A percentile compares a stretch with the other conserved stretches of the same genome.
Conservation (phyloP, 2,329 filamentous ascomycete species). For the Scedosporium dehoogii region DNA sequence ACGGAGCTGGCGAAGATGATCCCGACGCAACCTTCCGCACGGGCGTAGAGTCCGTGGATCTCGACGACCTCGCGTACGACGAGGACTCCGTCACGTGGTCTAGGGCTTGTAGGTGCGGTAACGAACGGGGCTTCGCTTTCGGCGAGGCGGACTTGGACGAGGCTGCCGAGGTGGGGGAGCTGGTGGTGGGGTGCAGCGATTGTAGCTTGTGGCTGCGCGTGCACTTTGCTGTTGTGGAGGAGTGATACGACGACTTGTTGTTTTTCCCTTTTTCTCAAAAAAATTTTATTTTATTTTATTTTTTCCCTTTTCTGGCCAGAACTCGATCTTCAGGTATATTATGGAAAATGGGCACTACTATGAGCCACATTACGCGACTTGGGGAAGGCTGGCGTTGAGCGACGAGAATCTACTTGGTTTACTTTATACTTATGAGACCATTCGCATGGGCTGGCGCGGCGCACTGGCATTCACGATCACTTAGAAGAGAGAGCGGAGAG, state of each 20-base stretch:
- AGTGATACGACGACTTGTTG: constrained; percentile 3
- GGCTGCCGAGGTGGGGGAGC: constrained; percentile 45
- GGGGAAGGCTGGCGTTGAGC: no score
- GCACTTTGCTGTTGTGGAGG: constrained; percentile 47
- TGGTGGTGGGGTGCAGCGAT: constrained; percentile 55
- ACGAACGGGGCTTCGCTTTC: constrained; percentile 49
- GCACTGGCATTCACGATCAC: neutral
- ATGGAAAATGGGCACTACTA: no score
- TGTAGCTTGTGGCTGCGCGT: constrained; percentile 59
- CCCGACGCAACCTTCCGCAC: constrained; percentile 35
- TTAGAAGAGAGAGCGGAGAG: neutral
- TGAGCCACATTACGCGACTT: no score
- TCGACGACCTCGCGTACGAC: constrained; percentile 53
- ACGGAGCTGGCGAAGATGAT: constrained; percentile 12
- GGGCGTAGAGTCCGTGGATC: constrained; percentile 53
- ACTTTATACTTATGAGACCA: constrained; percentile 8
- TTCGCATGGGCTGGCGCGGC: neutral
- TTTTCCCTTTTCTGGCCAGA: no score
- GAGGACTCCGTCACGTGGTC: constrained; percentile 40
- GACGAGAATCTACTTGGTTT: no score
- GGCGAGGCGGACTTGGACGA: constrained; percentile 50
- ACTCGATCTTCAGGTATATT: no score
- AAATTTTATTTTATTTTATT: no score
- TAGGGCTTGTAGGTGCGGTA: constrained; percentile 53
- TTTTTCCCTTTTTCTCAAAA: no score